These are phyloP conservation scores for Epichloe scottii DNA, from an alignment of 2,329 filamentous ascomycete genomes.

Conservation along the genomic window DNA sequence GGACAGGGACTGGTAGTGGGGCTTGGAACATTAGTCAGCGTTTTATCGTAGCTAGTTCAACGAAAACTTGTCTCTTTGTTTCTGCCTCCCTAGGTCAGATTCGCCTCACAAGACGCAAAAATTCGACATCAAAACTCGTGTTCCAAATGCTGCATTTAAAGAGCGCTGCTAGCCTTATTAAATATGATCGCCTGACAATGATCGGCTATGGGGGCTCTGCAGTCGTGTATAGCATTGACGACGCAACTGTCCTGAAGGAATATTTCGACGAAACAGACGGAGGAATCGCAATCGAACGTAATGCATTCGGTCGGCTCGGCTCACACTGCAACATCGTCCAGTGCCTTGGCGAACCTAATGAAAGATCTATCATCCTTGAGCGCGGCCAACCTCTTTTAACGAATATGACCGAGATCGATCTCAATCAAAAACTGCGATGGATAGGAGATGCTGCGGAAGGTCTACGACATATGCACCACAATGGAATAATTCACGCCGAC, in stretches of 20 bases:
- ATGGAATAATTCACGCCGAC: slow-evolving; percentile 5
- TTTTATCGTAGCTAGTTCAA: too few species aligned
- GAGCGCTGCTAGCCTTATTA: background rate
- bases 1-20: too few species aligned
- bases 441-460: slow-evolving; percentile 1
- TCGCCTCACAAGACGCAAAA: too few species aligned
- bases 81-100: too few species aligned
- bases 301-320: slow-evolving; percentile 4
- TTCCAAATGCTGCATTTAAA: background rate
- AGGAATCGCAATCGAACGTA: slow-evolving; percentile 1
- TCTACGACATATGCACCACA: slow-evolving; percentile 2
- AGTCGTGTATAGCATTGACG: slow-evolving; percentile 5
- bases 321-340: slow-evolving; percentile 3
- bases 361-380: slow-evolving; percentile 4
- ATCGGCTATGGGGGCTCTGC: slow-evolving; percentile 4
- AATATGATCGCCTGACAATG: background rate
- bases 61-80: too few species aligned
- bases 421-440: slow-evolving; percentile 4
- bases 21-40: too few species aligned
- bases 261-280: slow-evolving; percentile 5
- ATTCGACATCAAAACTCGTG: too few species aligned
- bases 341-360: slow-evolving; percentile 1
- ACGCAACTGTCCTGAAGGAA: slow-evolving; percentile 4
- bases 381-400: slow-evolving; percentile 1
- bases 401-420: background rate